These are phyloP conservation scores for Glycyrrhiza uralensis DNA, from an alignment of 306 rosid species.

Conservation along the genomic window DNA sequence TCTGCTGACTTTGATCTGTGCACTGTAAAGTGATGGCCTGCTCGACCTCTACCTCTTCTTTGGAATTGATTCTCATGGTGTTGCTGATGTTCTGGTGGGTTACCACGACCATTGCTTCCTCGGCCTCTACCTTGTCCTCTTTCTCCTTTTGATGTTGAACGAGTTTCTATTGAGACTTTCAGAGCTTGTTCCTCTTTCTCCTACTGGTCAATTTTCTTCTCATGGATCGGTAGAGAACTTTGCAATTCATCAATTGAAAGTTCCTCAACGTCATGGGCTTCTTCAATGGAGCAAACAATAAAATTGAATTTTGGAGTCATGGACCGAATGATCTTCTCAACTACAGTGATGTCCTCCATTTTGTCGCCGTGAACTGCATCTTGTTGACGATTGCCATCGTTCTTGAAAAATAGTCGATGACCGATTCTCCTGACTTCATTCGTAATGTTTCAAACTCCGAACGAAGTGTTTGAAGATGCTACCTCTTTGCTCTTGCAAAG, in stretches of 20 bases:
- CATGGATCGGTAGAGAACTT: neutral
- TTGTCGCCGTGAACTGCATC: neutral
- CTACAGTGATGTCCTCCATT: neutral
- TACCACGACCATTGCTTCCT: neutral
- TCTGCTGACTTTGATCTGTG: neutral
- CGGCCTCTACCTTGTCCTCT: neutral
- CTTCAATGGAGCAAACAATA: neutral
- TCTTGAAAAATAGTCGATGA: neutral
- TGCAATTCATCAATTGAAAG: neutral
- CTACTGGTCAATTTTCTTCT: neutral
- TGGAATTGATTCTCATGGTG: too few species aligned
- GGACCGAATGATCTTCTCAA: neutral
- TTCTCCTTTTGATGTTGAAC: neutral
- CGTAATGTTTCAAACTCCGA: neutral
- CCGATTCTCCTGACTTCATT: neutral
- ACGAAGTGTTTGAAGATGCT: neutral
- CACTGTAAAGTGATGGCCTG: neutral
- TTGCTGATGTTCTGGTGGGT: neutral
- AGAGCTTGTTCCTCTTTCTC: neutral
- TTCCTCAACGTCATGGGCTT: neutral
- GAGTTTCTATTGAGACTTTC: neutral
- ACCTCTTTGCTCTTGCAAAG: neutral
- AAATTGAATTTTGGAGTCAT: constrained; percentile 7
- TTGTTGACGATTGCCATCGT: neutral
- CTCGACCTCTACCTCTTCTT: neutral